A percentile compares a stretch with the other conserved stretches of the same genome.
phyloP scores from a whole-genome alignment of 2,329 filamentous ascomycete species.

The Beauveria bassiana region DNA sequence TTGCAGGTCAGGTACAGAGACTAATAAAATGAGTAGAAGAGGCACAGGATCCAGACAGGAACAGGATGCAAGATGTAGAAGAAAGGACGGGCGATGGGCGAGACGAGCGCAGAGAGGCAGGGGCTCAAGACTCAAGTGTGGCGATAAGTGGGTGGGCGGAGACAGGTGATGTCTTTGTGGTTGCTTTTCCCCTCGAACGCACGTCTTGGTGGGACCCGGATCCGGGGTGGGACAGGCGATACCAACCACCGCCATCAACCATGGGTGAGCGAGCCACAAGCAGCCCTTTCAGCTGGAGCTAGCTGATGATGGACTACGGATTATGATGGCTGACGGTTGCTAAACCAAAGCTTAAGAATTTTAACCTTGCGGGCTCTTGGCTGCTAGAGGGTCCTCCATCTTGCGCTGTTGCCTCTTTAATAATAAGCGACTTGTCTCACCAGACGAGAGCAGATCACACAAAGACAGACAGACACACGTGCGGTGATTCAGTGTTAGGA shows the following conservation, averaged over 20 bases:
- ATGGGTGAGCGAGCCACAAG: slow-evolving; percentile 1
- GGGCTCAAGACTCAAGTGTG: slow-evolving; percentile 10
- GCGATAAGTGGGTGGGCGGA: slow-evolving; percentile 17
- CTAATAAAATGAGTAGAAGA: neutral
- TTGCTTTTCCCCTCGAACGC: slow-evolving; percentile 25
- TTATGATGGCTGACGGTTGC: neutral
- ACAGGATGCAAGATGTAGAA: slow-evolving; percentile 7
- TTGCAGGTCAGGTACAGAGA: slow-evolving; percentile 2
- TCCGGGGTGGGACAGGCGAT: slow-evolving; percentile 20
- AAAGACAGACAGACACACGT: neutral
- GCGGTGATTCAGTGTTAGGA: neutral
- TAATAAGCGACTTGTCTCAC: too few relatives aligned
- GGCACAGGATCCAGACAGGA: slow-evolving; percentile 3
- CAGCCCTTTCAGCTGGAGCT: slow-evolving; percentile 7
- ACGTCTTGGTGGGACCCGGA: slow-evolving; percentile 27
- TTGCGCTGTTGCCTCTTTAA: neutral
- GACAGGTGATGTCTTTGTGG: slow-evolving; percentile 24
- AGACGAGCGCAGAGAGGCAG: slow-evolving; percentile 5
- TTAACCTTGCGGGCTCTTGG: neutral
- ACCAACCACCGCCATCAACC: slow-evolving; percentile 12
- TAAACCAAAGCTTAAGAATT: neutral
- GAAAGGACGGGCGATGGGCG: neutral
- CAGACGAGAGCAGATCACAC: too few relatives aligned
- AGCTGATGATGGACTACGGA: slow-evolving; percentile 1
- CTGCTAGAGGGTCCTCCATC: neutral